phyloP scores from a whole-genome alignment of 371 early-diverging fungal species.

The Syncephalastrum racemosum region DNA sequence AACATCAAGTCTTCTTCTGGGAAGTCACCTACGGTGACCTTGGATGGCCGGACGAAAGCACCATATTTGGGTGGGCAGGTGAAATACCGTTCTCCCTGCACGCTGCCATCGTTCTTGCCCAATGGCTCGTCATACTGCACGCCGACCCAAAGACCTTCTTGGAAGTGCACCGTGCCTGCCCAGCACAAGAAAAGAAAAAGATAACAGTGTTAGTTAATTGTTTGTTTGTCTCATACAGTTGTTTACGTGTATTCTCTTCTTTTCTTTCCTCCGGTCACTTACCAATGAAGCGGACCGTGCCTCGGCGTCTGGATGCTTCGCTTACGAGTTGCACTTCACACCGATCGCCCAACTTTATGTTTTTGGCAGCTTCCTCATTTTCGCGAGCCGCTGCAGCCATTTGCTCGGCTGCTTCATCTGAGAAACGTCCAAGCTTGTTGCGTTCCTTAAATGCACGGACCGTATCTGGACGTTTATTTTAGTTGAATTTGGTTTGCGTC shows the following conservation, averaged over 20 bases:
- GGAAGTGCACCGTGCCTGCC: slow-evolving; percentile 70
- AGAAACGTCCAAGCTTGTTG: slow-evolving; percentile 88
- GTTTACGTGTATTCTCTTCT: too few species aligned
- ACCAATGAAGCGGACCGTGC: slow-evolving; percentile 83
- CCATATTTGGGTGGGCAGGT: slow-evolving; percentile 73
- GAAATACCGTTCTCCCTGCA: slow-evolving; percentile 80
- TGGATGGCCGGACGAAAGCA: slow-evolving; percentile 86
- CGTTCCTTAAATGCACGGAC: slow-evolving; percentile 89
- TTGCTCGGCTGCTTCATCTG: slow-evolving; percentile 53
- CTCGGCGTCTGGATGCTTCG: slow-evolving; percentile 59
- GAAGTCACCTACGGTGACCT: slow-evolving; percentile 86
- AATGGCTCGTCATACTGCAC: slow-evolving; percentile 95
- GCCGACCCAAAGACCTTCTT: slow-evolving; percentile 91
- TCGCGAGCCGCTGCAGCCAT: slow-evolving; percentile 40
- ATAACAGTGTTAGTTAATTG: background rate
- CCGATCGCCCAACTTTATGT: slow-evolving; percentile 77
- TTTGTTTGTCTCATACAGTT: background rate
- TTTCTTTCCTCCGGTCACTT: slow-evolving; percentile 11
- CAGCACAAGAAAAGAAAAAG: background rate
- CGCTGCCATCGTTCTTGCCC: slow-evolving; percentile 92
- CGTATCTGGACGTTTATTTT: slow-evolving; percentile 53
- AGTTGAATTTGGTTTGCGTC: background rate
- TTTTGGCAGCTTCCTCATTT: slow-evolving; percentile 50
- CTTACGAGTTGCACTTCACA: slow-evolving; percentile 73
- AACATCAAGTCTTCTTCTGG: slow-evolving; percentile 61